Evolutionary conservation across 2,329 filamentous ascomycete species (phyloP).

Genomic region (Aspergillus phoenicis): DNA sequence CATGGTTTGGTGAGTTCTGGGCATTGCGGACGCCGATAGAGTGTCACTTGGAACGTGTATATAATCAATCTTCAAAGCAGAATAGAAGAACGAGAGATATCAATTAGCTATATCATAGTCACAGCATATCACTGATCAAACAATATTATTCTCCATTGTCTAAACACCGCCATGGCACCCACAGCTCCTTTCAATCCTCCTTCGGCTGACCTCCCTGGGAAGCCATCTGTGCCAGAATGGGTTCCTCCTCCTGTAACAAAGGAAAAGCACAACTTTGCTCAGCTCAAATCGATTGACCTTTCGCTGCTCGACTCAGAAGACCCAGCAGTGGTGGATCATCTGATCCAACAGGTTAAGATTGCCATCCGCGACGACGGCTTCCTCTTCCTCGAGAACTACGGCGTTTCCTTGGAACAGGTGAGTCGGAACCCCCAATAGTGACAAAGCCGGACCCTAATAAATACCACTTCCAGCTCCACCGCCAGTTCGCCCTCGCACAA

Average conservation of each 20-base stretch:
- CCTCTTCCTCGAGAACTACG: conserved; percentile 55
- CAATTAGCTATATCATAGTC: background rate
- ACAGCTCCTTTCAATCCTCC: conserved; percentile 47
- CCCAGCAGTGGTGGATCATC: conserved; percentile 45
- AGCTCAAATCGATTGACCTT: conserved; percentile 48
- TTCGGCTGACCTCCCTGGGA: conserved; percentile 39
- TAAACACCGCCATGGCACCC: conserved; percentile 24
- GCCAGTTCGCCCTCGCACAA: conserved; percentile 55
- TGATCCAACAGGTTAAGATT: conserved; percentile 48
- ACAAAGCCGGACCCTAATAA: background rate
- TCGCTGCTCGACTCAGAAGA: conserved; percentile 49
- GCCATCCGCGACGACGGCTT: conserved; percentile 51
- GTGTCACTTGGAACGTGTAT: background rate
- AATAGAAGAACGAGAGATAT: no score
- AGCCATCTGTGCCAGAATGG: conserved; percentile 49
- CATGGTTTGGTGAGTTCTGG: background rate
- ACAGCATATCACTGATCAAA: no score
- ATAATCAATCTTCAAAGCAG: background rate
- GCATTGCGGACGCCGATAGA: background rate
- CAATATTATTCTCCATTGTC: background rate
- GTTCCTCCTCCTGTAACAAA: conserved; percentile 50
- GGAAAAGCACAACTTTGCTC: conserved; percentile 48
- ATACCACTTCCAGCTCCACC: conserved; percentile 40
- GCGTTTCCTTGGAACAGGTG: conserved; percentile 50
- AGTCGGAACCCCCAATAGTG: background rate